Percentiles rank a stretch among this genome's conserved stretches.
Evolutionary conservation across 768 basidiomycete species (phyloP).

Genomic region (Naematelia encephala): DNA sequence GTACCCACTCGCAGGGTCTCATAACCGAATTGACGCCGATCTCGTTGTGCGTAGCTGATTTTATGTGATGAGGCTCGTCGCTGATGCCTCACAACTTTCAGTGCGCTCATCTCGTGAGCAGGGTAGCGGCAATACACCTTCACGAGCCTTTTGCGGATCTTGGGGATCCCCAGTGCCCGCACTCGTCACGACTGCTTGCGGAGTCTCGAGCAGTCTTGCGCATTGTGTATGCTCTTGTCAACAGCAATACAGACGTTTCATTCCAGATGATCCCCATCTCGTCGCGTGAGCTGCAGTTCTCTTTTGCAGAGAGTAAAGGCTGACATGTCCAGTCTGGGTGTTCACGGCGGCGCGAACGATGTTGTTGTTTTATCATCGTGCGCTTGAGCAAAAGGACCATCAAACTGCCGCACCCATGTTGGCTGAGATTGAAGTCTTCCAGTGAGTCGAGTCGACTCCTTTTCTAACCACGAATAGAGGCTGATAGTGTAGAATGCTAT

Average conservation of each 20-base stretch:
- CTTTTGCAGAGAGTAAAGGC: not conserved
- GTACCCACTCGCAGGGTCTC: constrained; percentile 12
- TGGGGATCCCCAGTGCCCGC: constrained; percentile 13
- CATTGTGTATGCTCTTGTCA: constrained; percentile 22
- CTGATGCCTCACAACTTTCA: not conserved
- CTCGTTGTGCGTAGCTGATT: constrained; percentile 22
- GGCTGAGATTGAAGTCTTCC: constrained; percentile 25
- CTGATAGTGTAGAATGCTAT: not conserved
- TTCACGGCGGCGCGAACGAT: constrained; percentile 30
- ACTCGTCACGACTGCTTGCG: constrained; percentile 13
- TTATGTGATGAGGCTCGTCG: not conserved
- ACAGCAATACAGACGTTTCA: constrained; percentile 23
- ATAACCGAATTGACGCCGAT: constrained; percentile 31
- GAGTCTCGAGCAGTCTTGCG: constrained; percentile 21
- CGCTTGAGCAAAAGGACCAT: constrained; percentile 18
- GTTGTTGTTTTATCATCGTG: constrained; percentile 26
- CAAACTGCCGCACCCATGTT: constrained; percentile 9
- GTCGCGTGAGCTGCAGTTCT: constrained; percentile 18
- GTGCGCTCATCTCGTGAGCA: constrained; percentile 25
- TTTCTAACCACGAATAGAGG: not conserved
- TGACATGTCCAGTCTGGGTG: constrained; percentile 21
- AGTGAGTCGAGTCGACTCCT: constrained; percentile 16
- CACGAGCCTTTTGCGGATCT: constrained; percentile 37
- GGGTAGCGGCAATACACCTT: constrained; percentile 23
- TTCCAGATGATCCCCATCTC: constrained; percentile 28